Evolutionary conservation across 805 yeast species (phyloP).

Genomic region (Spathaspora passalidarum): DNA sequence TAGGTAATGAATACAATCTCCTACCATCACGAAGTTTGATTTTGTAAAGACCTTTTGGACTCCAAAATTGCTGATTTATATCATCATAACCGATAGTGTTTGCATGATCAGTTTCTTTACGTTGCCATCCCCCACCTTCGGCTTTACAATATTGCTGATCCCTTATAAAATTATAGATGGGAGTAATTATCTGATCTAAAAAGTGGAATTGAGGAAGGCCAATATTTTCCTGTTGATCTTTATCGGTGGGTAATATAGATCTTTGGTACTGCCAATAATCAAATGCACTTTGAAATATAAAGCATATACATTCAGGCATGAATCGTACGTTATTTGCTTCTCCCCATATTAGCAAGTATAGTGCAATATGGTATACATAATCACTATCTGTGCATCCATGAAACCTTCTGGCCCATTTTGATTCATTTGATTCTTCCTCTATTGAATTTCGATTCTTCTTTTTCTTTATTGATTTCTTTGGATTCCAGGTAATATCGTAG

Average conservation of each 20-base stretch:
- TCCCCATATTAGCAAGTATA: slow-evolving; percentile 68
- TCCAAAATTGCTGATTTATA: slow-evolving; percentile 52
- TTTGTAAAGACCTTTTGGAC: slow-evolving; percentile 30
- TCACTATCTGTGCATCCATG: slow-evolving; percentile 49
- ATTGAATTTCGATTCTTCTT: slow-evolving; percentile 34
- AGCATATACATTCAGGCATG: slow-evolving; percentile 42
- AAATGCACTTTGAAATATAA: slow-evolving; percentile 23
- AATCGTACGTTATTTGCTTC: slow-evolving; percentile 66
- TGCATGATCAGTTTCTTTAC: slow-evolving; percentile 69
- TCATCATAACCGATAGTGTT: slow-evolving; percentile 58
- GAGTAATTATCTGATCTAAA: slow-evolving; percentile 42
- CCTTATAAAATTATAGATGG: slow-evolving; percentile 56
- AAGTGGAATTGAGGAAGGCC: slow-evolving; percentile 20
- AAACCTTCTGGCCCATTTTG: slow-evolving; percentile 72
- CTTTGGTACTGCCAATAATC: not conserved
- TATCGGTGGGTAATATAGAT: not conserved
- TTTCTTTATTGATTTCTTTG: slow-evolving; percentile 15
- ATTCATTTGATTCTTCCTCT: slow-evolving; percentile 14
- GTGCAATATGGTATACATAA: slow-evolving; percentile 62
- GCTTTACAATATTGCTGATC: slow-evolving; percentile 60
- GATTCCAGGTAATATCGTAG: slow-evolving; percentile 45
- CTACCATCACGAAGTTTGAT: slow-evolving; percentile 33
- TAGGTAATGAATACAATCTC: slow-evolving; percentile 23
- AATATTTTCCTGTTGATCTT: slow-evolving; percentile 1
- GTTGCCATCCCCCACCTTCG: slow-evolving; percentile 48